Conservation (phyloP, 2,329 filamentous ascomycete genomes). For the Dendryphion nanum region DNA sequence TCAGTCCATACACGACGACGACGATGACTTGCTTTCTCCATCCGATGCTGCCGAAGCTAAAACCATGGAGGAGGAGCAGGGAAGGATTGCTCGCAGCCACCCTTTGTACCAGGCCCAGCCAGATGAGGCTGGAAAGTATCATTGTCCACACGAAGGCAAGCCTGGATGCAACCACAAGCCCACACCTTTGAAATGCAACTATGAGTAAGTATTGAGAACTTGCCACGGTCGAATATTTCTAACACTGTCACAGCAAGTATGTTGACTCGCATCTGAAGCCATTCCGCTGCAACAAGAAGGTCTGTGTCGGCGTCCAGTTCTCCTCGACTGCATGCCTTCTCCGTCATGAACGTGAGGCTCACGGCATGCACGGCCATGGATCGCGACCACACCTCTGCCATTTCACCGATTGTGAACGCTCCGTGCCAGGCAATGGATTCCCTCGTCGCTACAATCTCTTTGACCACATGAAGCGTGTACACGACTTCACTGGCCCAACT, state of each 20-base stretch:
- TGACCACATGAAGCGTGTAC: constrained; percentile 96
- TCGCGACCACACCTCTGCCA: constrained; percentile 89
- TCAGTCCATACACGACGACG: constrained; percentile 23
- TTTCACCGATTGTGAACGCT: constrained; percentile 83
- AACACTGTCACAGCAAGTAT: constrained; percentile 74
- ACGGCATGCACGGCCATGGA: constrained; percentile 92
- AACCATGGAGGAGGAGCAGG: constrained; percentile 37
- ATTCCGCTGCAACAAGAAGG: constrained; percentile 85
- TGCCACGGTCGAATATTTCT: not conserved
- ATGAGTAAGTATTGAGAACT: constrained; percentile 70
- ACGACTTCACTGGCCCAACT: constrained; percentile 55
- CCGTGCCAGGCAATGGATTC: constrained; percentile 80
- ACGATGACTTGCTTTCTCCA: constrained; percentile 28
- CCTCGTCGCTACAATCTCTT: constrained; percentile 93
- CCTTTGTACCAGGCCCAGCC: constrained; percentile 68
- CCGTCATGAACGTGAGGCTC: constrained; percentile 91
- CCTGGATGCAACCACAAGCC: constrained; percentile 82
- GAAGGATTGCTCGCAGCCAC: constrained; percentile 51
- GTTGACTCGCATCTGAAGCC: constrained; percentile 96
- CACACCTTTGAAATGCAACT: constrained; percentile 98
- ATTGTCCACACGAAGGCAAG: constrained; percentile 81
- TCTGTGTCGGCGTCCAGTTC: constrained; percentile 83
- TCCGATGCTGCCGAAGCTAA: constrained; percentile 30
- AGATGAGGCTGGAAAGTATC: constrained; percentile 76
- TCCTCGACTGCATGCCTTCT: constrained; percentile 94